phyloP scores from a whole-genome alignment of 2,329 filamentous ascomycete genomes.

The Aspergillus eucalypticola region DNA sequence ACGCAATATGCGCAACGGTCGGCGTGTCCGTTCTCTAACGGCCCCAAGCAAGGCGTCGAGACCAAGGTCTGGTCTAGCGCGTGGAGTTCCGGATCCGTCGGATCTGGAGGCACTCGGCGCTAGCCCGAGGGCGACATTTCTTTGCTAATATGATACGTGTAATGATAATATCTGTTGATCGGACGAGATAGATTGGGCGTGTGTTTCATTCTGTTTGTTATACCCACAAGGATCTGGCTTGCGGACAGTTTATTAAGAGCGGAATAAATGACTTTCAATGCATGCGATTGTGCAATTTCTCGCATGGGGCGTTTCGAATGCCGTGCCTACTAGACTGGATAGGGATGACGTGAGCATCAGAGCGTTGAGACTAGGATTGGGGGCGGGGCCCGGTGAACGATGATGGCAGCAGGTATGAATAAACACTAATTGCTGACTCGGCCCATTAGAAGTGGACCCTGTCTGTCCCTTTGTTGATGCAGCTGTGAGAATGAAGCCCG shows the following conservation, averaged over 20 bases:
- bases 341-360: background rate
- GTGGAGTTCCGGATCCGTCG: background rate
- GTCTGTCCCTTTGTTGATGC: too few species aligned
- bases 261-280: background rate
- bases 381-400: too few species aligned
- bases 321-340: background rate
- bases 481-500: too few species aligned
- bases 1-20: conserved; percentile 27
- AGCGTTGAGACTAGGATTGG: background rate
- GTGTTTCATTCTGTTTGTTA: background rate
- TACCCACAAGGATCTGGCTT: background rate
- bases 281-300: background rate
- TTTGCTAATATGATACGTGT: background rate
- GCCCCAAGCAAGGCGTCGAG: conserved; percentile 24
- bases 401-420: too few species aligned
- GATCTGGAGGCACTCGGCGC: background rate
- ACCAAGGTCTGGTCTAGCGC: conserved; percentile 33
- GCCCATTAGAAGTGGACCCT: too few species aligned
- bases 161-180: background rate
- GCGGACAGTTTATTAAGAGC: background rate
- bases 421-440: too few species aligned
- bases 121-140: background rate
- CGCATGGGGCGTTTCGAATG: too few species aligned
- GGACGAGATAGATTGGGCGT: background rate
- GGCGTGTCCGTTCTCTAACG: conserved; percentile 34